Base-by-base conservation (phyloP, 2,329 filamentous ascomycete genomes). In the Septoria petroselini region DNA sequence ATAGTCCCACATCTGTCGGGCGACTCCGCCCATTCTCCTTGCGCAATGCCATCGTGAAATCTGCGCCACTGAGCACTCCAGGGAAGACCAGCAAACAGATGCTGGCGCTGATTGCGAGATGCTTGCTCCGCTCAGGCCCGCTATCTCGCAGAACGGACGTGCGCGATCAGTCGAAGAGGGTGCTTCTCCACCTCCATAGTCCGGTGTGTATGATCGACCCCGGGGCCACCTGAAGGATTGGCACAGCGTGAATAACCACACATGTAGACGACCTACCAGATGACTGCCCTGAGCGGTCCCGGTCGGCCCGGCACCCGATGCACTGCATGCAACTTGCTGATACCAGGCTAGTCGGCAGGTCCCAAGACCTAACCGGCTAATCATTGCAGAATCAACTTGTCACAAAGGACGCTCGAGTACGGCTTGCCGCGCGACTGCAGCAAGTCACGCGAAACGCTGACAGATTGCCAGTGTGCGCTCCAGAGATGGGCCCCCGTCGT, bases 151-250 rank as follows among this genome's bases (percentile, higher is more conserved):
- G 52, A 33, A 42, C 30, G 39, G 21, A 54, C 57, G 58, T 55
- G 57, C 57, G 57, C 53, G 51, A 56, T 48, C 49, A 46, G 58
- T 57, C 54, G 54, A 50, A 52, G 54, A n/a, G 54, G 41, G 46
- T 27, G 34, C 47, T 52, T 51, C 55, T 60, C 58, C 57, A 59
- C 58, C 54, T 55, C 50, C 50, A 58, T 39, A 34, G 48, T 47
- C 55, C 53, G 59, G 58, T 61, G 59, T 59, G 61, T 60, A 55
- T 62, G 63, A 65, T 65, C 58, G 54, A 48, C 62, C 42, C 62
- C 55, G 55, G 62, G 58, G 58, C 58, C 44, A 39, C 27, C 41
- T 21, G 54, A 52, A 53, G 52, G 51, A 63, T 63, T 60, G 58
- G 60, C 54, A 47, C 50, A 54, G 59, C 60, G 55, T 53, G 37